phyloP scores from a whole-genome alignment of 1,139 yeast species.

The Eremothecium gossypii region DNA sequence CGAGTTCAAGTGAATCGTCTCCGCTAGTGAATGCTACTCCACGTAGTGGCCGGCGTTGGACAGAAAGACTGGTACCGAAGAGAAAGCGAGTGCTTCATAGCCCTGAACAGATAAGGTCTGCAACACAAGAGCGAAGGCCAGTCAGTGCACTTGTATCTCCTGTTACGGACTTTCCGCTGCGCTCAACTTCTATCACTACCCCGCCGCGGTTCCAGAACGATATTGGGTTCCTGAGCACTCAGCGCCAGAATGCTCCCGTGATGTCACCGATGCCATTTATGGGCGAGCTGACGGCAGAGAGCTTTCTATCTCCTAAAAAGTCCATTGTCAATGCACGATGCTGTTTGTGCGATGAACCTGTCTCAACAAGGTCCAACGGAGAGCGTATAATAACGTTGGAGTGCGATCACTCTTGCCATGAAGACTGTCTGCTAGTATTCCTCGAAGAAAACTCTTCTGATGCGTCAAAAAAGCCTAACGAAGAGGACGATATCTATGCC shows the following conservation, averaged over 20 bases:
- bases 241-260: background rate
- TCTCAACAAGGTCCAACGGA: slow-evolving; percentile 23
- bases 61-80: slow-evolving; percentile 1
- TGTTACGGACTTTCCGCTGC: slow-evolving; percentile 4
- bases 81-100: background rate
- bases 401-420: slow-evolving; percentile 28
- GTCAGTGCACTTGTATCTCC: slow-evolving; percentile 12
- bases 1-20: slow-evolving; percentile 1
- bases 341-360: slow-evolving; percentile 27
- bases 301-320: slow-evolving; percentile 13
- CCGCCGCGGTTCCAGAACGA: background rate
- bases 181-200: slow-evolving; percentile 1
- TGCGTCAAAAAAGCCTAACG: background rate
- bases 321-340: slow-evolving; percentile 25
- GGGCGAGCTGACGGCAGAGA: background rate
- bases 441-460: slow-evolving; percentile 11
- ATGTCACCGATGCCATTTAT: background rate
- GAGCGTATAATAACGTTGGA: slow-evolving; percentile 27
- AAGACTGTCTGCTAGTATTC: slow-evolving; percentile 25
- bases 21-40: background rate
- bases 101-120: background rate
- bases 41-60: slow-evolving; percentile 1
- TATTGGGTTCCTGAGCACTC: background rate
- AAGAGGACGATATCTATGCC: slow-evolving; percentile 13
- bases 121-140: slow-evolving; percentile 8